Base-by-base conservation (phyloP, 1,284 basidiomycete genomes). In the Sporisorium sorghi region DNA sequence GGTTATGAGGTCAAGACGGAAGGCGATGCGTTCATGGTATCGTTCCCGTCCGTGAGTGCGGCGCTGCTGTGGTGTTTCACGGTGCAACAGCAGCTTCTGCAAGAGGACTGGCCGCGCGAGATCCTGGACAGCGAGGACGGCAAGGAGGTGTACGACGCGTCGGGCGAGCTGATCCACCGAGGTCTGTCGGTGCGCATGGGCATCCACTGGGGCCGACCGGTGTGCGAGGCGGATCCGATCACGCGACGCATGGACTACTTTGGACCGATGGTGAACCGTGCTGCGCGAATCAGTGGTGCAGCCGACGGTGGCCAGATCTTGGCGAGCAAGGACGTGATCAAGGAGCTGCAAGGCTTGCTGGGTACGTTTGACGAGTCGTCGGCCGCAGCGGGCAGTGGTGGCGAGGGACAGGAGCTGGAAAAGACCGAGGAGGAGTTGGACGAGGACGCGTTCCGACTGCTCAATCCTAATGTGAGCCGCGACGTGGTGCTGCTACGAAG, bases 1-100 rank as follows among this genome's bases (percentile, higher is more conserved):
- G 97, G 97, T 0, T 99, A 98, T 85, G 95, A 99, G 86, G 96
- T 98, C 80, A 99, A 99, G 86, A 99, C 97, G 21, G 97, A 99
- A 91, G 97, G 97, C 37, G 97, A 99, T 82, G 91, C 96, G 0
- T 99, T 99, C 87, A 97, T 99, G 93, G 95, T 96, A 50, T 95
- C 80, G n/a, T 99, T 99, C 88, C 92, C 92, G 10, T 92, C 90
- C 5, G 90, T 94, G 9, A 88, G 93, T 4, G 89, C 93, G 0
- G 97, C 94, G 0, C 85, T 99, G 39, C 90, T 94, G 87, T 99
- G 94, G 93, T 92, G 91, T 79, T 88, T 98, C 83, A 91, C 89
- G 42, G 93, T 96, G 39, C 97, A 99, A 85, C 86, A 91, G 43
- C 90, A 92, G 77, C 88, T 99, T 17, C 87, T 98, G 42, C 88